Base-by-base conservation (phyloP, 1,139 yeast species). In the Ogataea hybrid region DNA sequence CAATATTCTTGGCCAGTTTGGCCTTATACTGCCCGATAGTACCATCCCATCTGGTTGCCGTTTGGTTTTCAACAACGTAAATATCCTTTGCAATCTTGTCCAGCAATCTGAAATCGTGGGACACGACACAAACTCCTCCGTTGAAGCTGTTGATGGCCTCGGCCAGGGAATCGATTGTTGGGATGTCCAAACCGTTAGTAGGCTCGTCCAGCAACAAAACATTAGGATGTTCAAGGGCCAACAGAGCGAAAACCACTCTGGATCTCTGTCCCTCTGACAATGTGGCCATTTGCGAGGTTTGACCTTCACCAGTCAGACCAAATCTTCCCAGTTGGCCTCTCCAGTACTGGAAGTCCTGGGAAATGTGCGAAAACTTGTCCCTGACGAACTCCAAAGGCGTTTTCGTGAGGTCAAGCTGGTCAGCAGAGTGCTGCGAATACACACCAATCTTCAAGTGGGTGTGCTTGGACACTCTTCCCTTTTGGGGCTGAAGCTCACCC, bases 281-380 rank as follows among this genome's bases (percentile, higher is more conserved):
- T 17, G 98, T 92, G 53, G 96, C 97, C 97, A 92, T 94, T 67
- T 87, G 90, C 39, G 97, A 88, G 48, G 97, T 92, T 75, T 92
- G 98, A 53, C 95, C 95, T 71, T 92, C 97, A 72, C 98, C 98
- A 53, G 97, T 90, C 62, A 94, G 80, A 72, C 98, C 98, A 63
- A 86, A 92, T 71, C 97, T 87, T 63, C 98, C 98, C 60, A 94
- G 78, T 72, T 92, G 97, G 58, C 84, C 86, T 77, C 99, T 87
- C 98, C 98, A 94, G 78, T 88, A 90, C 75, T 92, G 97, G 82
- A 80, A 89, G 72, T 94, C 99, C 72, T 92, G 97, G 31, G 97
- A 90, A 57, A 92, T 77, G 56, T 73, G 68, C 30, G 96, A 71
- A 73, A 88, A 92, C 68, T 86, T 87, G 69, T 87, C 95, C 70